Base-by-base conservation (phyloP, 78 protist genomes). In the Chrysochromulina tobinii region DNA sequence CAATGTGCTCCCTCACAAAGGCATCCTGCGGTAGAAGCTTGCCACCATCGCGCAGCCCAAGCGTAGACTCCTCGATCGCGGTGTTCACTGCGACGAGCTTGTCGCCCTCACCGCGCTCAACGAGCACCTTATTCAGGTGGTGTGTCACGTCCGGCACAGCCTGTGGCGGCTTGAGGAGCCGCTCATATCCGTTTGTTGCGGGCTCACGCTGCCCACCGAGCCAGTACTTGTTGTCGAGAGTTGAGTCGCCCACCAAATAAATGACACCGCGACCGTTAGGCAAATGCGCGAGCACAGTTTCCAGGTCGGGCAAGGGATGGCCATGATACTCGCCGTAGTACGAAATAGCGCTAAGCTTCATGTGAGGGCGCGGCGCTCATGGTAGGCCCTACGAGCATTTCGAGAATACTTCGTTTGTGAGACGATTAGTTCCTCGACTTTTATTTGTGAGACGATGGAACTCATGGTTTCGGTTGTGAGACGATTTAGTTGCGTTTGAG, bases 1-100 rank as follows among this genome's bases (percentile, higher is more conserved):
- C 61, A 21, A 89, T n/a, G 20, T 77, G 66, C 53, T 72, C 88
- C 51, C 92, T 67, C 12, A 89, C 21, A 12, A 89, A 77, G 21
- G 11, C 61, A 59, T 88, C 91, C 53, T 88, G 91, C 15, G 55
- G 59, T 8, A 75, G 83, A 53, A 75, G 83, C 53, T 5, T 11
- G 23, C 83, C 53, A 18, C 9, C 15, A 23, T 53, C 53, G 83
- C 57, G 83, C 8, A 1, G 3, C 57, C 23, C 23, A 18, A 75
- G 83, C 58, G 83, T 50, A 11, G 83, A 12, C 53, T 12, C 83
- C 83, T 75, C 83, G 20, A 75, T 57, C 4, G 83, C 83, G 18
- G 83, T 11, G 57, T 75, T 75, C 21, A 81, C 53, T 0, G 23
- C 7, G 48, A 20, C 54, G n/a, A 27, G 66, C 27, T 75, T 27